Base-by-base conservation (phyloP, 2,329 filamentous ascomycete species). In the Nectriaceae sp. region DNA sequence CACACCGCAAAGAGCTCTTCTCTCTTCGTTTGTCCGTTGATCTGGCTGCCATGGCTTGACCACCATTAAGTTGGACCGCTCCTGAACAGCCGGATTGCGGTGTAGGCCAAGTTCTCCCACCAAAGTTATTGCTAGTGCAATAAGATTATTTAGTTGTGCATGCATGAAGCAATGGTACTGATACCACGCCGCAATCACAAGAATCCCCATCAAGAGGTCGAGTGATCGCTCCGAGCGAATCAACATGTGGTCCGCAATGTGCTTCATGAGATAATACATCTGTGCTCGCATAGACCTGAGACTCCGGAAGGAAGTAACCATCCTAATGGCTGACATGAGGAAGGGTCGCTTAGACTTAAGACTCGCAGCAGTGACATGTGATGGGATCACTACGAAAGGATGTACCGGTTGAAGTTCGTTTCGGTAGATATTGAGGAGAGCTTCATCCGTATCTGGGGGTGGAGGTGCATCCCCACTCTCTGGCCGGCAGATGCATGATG, bases 81-180 rank as follows among this genome's bases (percentile, higher is more conserved):
- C 75, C 3, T 70, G 67, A 4, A 71, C 44, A 1, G 63, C 69
- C 0, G 75, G 72, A 3, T 66, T 62, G 5, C 66, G 67, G 38
- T 73, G 75, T 11, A 83, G 59, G 3, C 72, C 74, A 29, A 81
- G 58, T 45, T 80, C 78, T 0, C 70, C 70, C 6, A 74, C 65
- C 2, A 82, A 68, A 4, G 73, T 76, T 11, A 70, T 62, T 1
- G 78, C 75, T 18, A 83, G 54, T 8, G 75, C 69, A 3, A 81
- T 59, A 3, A 82, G 63, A 43, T 77, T 80, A 55, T 74, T 74
- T 11, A 82, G 60, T 50, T 82, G 79, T 1, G 72, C 69, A 43
- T 81, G 78, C 60, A 75, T 69, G 52, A 79, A 70, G 54, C 77
- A 80, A 56, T 81, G 78, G 42, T 80, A 76, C 40, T 81, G 78